Evolutionary conservation across 1,139 yeast species (phyloP), one percentile per base, ranked within the genome.

Genomic region (Taiozyma onychis): DNA sequence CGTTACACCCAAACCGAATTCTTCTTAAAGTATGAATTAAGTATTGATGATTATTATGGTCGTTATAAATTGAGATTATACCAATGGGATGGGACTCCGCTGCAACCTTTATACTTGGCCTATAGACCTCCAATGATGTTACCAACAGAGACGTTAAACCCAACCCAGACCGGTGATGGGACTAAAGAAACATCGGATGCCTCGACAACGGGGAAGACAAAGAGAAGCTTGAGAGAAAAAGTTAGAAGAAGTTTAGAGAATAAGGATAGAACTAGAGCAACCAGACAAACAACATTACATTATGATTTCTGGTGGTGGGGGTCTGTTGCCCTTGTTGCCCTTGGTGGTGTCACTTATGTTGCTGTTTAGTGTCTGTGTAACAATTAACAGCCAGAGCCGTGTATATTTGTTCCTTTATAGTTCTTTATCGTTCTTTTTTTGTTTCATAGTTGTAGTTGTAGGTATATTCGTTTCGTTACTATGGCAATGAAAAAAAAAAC

Each of bases 121-220:
- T 93, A 91, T 73, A 80, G 78, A 63, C 99, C 99, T 9, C 96
- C 99, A 21, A 76, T 86, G 78, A 93, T 93, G 99, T 79, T 93
- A 56, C 99, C 99, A 24, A 93, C 99, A 1, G 71, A 69, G 51
- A 91, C 97, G 1, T 74, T 93, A 75, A 91, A 90, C 67, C 98
- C 98, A 30, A 88, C 97, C 3, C 74, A 75, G 45, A 64, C 63
- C 9, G 72, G 73, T 2, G 70, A 72, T 24, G 71, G 70, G 45
- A 68, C 75, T 32, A 66, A 66, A 46, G 3, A 18, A 2, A 18
- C 18, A 18, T 18, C 18, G 3, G 3, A 18, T 18, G 18, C 18
- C 18, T 18, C 18, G 18, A 18, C 18, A 18, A 18, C 18, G 18
- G 18, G 18, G 18, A 58, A 73, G 16, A 56, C 61, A 16, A 65